Evolutionary conservation across 495 filamentous ascomycete species (phyloP), one percentile per base, ranked within the genome.

Genomic region (Hypoxylon cercidicola): DNA sequence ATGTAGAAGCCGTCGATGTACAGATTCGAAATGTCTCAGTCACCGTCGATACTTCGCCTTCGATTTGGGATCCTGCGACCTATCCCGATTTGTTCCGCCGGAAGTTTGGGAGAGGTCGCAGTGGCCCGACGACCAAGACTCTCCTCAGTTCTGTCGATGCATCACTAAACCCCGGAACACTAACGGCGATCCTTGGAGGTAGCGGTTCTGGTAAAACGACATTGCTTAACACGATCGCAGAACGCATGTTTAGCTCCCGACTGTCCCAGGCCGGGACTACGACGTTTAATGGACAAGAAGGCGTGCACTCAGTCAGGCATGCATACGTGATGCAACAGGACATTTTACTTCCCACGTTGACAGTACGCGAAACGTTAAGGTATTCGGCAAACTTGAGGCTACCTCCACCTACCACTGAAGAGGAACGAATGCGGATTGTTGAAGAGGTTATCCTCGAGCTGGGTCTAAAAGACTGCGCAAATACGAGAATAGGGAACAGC

Each of bases 271-370:
- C 75, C 10, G 89, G 89, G 2, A 66, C 65, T 0, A 82, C 84
- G 0, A 82, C 79, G 0, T 90, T 87, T 69, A 90, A 89, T 68
- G 84, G 78, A 2, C 66, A 75, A 45, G 53, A 77, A 18, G 75
- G 85, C n/a, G 73, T 88, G 15, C 73, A 80, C 11, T 79, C 71
- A 52, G 75, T 87, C 10, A 76, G 85, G 23, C 86, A 86, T 61
- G 87, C 89, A 59, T 92, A 91, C 74, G 87, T 91, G 13, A 90
- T 90, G 87, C 90, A 92, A 67, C 86, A 92, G 50, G 90, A 93
- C 72, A 80, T 90, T 40, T 75, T 92, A 4, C 77, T 91, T 1
- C 86, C 89, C 0, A 87, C 87, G 0, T 72, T 93, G 32, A 91
- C 90, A 1, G 89, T 93, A 18, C 79, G 88, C 11, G 90, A 93